These are phyloP conservation scores for Pulicaria dysenterica DNA, from an alignment of 129 eudicot genomes.

Conservation along the genomic window DNA sequence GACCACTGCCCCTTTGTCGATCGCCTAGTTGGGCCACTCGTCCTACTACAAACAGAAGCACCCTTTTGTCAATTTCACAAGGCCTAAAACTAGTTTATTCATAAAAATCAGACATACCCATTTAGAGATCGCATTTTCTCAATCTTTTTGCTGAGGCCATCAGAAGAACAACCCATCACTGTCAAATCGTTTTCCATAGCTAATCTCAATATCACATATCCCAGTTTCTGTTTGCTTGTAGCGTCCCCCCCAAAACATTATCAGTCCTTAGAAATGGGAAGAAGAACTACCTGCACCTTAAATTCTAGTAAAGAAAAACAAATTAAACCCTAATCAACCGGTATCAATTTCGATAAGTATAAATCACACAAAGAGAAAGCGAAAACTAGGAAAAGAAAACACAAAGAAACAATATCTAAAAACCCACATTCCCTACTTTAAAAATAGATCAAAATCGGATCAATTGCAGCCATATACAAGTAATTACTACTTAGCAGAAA, in stretches of 20 bases:
- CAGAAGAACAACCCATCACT: slow-evolving; percentile 38
- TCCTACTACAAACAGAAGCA: slow-evolving; percentile 39
- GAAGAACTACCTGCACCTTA: neutral
- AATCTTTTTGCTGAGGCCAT: slow-evolving; percentile 44
- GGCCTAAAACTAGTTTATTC: too few species aligned
- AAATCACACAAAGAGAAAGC: slow-evolving; percentile 13
- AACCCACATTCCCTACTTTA: neutral
- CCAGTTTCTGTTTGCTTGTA: slow-evolving; percentile 11
- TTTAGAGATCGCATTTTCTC: slow-evolving; percentile 61
- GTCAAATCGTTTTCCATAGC: slow-evolving; percentile 63
- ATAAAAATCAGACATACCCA: slow-evolving; percentile 52
- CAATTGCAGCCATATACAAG: neutral
- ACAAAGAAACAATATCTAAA: neutral
- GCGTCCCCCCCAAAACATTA: slow-evolving; percentile 17
- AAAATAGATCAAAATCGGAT: slow-evolving; percentile 10
- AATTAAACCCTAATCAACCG: slow-evolving; percentile 23
- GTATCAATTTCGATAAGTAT: neutral
- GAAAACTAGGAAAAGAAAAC: neutral
- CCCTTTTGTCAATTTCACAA: slow-evolving; percentile 4
- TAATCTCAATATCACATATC: slow-evolving; percentile 30
- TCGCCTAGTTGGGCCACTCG: slow-evolving; percentile 79
- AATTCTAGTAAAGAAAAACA: neutral
- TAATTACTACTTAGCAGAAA: neutral
- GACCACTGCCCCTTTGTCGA: slow-evolving; percentile 99
- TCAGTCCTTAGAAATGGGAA: neutral